Evolutionary conservation across 345 rosid species (phyloP), one percentile per base, ranked within the genome.

Genomic region (Passiflora organensis): DNA sequence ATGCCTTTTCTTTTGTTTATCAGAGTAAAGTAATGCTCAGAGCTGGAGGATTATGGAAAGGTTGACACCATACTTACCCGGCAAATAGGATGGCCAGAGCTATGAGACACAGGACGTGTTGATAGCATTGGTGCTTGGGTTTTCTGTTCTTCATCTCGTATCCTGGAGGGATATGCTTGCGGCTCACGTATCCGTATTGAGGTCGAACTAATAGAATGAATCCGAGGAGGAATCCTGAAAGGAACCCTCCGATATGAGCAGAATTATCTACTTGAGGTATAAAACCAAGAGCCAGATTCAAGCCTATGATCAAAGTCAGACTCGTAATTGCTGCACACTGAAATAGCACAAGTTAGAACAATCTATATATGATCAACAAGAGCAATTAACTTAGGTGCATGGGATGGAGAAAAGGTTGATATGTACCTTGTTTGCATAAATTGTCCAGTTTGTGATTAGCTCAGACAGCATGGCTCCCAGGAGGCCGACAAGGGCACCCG

Each of bases 391-490:
- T 22, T 47, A 14, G 20, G 19, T 4, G 25, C 24, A 17, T 23
- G n/a, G 16, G 13, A 15, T 20, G 0, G 1, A 32, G 14, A 1
- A 18, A 1, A 13, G 18, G 13, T 14, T 11, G 36, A 1, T 0
- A 2, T 47, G 6, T 51, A 65, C 70, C 70, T 65, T 65, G 28
- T 65, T 65, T 22, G 48, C 39, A 45, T 65, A 65, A 17, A 58
- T 65, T 58, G 70, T 65, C 70, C 70, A 65, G 53, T 65, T 65
- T 21, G 48, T 24, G 45, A 65, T 45, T 16, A 65, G 70, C 53
- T 65, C 70, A 0, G 70, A 65, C 20, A 65, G 70, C 70, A 65
- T 58, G 14, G 59, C 62, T 52, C 70, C 70, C 12, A 65, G 53
- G 24, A 65, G 70, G 22, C 70, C 70, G 22, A 65, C 53, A 37